These are phyloP conservation scores for Candida glaebosa DNA, from an alignment of 805 yeast genomes.

Conservation along the genomic window DNA sequence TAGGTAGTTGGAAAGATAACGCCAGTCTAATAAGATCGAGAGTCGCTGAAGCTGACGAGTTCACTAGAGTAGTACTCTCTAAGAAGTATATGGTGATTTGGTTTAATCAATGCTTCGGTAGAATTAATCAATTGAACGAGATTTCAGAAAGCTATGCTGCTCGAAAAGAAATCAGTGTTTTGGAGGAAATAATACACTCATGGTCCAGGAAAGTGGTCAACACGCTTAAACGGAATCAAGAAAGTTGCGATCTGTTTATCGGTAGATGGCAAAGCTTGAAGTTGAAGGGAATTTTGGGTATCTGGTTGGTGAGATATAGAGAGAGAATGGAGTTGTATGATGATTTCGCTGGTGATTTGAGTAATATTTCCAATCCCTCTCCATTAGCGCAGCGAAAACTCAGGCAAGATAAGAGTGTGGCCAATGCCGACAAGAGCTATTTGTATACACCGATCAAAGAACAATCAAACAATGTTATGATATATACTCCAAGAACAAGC, in stretches of 20 bases:
- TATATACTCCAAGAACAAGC: conserved; percentile 20
- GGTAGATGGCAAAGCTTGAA: conserved; percentile 29
- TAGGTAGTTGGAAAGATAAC: conserved; percentile 6
- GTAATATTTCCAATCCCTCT: conserved; percentile 24
- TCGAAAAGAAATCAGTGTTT: conserved; percentile 23
- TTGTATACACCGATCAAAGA: conserved; percentile 34
- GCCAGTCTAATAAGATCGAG: conserved; percentile 3
- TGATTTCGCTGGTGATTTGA: conserved; percentile 14
- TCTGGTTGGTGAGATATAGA: conserved; percentile 31
- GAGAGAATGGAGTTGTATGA: conserved; percentile 10
- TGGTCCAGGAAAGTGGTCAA: conserved; percentile 38
- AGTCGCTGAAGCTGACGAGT: conserved; percentile 13
- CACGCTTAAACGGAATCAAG: conserved; percentile 28
- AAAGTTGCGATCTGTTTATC: conserved; percentile 30
- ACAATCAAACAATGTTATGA: conserved; percentile 12
- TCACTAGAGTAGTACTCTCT: conserved; percentile 15
- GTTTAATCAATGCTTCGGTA: conserved; percentile 28
- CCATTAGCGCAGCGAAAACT: conserved; percentile 24
- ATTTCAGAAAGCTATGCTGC: conserved; percentile 27
- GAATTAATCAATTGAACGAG: conserved; percentile 21
- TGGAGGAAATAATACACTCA: conserved; percentile 23
- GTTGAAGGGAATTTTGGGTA: conserved; percentile 28
- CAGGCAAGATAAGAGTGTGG: background rate
- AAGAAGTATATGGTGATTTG: conserved; percentile 30
- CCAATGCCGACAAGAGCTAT: conserved; percentile 17